Conservation (phyloP, 768 basidiomycete genomes). For the Lentinula guzmanii region DNA sequence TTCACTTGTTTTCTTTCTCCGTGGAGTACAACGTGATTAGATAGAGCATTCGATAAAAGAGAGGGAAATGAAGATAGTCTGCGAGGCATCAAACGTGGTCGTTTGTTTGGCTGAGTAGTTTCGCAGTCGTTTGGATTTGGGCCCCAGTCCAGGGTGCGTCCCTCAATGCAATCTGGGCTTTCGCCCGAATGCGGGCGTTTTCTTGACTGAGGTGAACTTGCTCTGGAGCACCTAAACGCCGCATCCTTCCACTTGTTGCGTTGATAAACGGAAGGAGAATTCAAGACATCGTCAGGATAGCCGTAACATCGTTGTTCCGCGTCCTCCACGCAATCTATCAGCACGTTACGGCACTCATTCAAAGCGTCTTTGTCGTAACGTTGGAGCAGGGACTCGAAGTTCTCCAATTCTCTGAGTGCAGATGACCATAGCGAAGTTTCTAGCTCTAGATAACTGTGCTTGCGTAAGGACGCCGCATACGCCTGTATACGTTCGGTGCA, state of each 20-base stretch:
- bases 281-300: constrained; percentile 4
- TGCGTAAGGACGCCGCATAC: constrained; percentile 21
- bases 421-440: constrained; percentile 51
- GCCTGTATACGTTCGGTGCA: constrained; percentile 1
- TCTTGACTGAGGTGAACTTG: not conserved
- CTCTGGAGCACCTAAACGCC: constrained; percentile 34
- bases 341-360: constrained; percentile 27
- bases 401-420: constrained; percentile 41
- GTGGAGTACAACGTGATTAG: constrained; percentile 29
- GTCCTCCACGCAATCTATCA: constrained; percentile 43
- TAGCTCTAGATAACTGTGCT: constrained; percentile 28
- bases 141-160: not conserved
- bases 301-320: constrained; percentile 46
- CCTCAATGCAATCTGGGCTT: not conserved
- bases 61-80: constrained; percentile 26
- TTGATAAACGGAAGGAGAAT: constrained; percentile 5
- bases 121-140: not conserved
- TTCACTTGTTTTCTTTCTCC: not conserved
- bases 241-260: constrained; percentile 36
- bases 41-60: constrained; percentile 32
- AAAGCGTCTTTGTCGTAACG: constrained; percentile 19
- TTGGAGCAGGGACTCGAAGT: constrained; percentile 15
- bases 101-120: constrained; percentile 2
- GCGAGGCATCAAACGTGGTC: constrained; percentile 10
- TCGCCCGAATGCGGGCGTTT: constrained; percentile 14